phyloP scores from a whole-genome alignment of 2,329 filamentous ascomycete genomes.

The Verticillium nubilum region DNA sequence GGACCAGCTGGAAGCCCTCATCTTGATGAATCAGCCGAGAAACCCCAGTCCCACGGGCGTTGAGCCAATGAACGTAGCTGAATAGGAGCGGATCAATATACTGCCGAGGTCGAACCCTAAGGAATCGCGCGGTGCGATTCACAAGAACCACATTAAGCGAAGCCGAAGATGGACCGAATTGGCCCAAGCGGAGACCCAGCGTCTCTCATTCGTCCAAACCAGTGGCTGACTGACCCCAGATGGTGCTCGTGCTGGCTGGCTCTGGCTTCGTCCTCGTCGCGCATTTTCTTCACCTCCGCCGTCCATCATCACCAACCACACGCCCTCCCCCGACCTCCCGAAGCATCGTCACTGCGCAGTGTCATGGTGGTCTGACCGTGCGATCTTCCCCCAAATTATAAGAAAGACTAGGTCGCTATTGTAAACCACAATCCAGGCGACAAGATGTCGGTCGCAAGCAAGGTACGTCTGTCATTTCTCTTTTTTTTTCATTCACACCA shows the following conservation, averaged over 20 bases:
- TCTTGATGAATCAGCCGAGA: background rate
- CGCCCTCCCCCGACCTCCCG: constrained; percentile 9
- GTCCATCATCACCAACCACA: constrained; percentile 9
- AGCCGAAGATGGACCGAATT: constrained; percentile 3
- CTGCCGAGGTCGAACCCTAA: background rate
- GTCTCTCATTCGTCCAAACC: constrained; percentile 5
- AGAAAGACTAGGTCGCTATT: constrained; percentile 17
- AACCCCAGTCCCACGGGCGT: background rate
- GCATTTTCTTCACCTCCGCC: constrained; percentile 15
- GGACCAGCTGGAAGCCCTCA: background rate
- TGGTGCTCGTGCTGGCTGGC: background rate
- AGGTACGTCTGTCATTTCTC: constrained; percentile 8
- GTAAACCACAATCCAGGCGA: constrained; percentile 16
- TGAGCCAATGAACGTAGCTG: background rate
- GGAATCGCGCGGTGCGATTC: background rate
- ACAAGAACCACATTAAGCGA: constrained; percentile 2
- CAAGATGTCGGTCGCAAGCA: constrained; percentile 17
- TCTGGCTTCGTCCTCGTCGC: constrained; percentile 2
- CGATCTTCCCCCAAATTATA: constrained; percentile 10
- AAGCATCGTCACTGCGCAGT: background rate
- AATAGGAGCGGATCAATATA: background rate
- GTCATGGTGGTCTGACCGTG: constrained; percentile 17
- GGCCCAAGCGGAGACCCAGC: background rate
- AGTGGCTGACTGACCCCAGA: constrained; percentile 1
- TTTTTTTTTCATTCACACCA: background rate